Evolutionary conservation across 2,329 filamentous ascomycete genomes (phyloP), one percentile per base, ranked within the genome.

Genomic region (Alternaria arborescens): DNA sequence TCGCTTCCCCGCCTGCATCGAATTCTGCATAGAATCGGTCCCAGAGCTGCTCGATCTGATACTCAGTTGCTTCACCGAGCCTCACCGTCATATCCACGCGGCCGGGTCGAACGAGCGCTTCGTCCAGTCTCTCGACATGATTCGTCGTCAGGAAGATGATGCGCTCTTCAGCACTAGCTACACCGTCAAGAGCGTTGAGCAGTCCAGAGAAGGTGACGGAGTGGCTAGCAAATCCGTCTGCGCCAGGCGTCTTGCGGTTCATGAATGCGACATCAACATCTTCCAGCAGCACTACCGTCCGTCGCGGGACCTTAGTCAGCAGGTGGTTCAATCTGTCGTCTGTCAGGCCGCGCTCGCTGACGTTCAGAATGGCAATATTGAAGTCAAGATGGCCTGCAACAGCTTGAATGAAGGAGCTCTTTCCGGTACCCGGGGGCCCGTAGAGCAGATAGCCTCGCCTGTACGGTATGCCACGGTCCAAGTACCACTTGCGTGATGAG

Each of bases 81-180:
- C 92, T 88, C 4, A 97, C 87, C 68, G 92, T 95, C 90, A 98
- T 91, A 78, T 99, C 95, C 1, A 99, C 93, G 50, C 95, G 87
- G 0, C 95, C 95, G 0, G 95, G 95, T 24, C 95, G 86, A 48
- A 98, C 92, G 42, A 99, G 81, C 4, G 95, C 95, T 62, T 93
- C 90, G 72, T 97, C 93, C 2, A 98, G 85, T 41, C 92, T 87
- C 67, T 97, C 93, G 38, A 97, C 88, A 73, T 97, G 93, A 73
- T 99, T 99, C 20, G 94, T 97, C 2, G 95, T 99, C 64, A 97
- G 84, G 78, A 99, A 97, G 1, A 96, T 89, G 64, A 99, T 91
- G 54, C 95, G 88, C 81, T 98, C 94, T 77, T 98, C 95, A 12
- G 93, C 92, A 52, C 94, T 96, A 7, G 93, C 93, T n/a, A 98